Base-by-base conservation (phyloP, 2,329 filamentous ascomycete genomes). In the Macrophomina pseudophaseolina region DNA sequence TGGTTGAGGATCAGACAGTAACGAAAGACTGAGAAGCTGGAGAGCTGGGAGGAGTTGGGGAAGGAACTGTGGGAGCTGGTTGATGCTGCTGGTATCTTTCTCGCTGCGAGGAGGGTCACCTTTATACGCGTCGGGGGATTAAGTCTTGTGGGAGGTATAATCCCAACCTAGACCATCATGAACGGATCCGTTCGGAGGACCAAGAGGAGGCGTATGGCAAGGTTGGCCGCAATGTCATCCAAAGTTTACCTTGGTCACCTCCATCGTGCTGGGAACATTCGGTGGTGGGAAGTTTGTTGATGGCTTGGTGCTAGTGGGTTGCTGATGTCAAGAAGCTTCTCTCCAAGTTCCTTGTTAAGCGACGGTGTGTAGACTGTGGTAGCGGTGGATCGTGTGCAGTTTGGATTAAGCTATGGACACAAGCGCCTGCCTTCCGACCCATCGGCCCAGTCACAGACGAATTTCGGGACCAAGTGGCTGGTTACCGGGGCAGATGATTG, bases 101-200 rank as follows among this genome's bases (percentile, higher is more conserved):
- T 46, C 33, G 14, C 35, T 5, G 54, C 4, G 3, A 28, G 32
- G 14, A 33, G 23, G 23, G 7, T 5, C 28, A 11, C 35, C 56
- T 60, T 48, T 60, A 35, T 60, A 48, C 1, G 33, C 14, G 3
- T 48, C 56, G 14, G 16, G 56, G 35, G 16, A 60, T 48, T 32
- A 16, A 16, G 18, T 35, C 42, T 33, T 12, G 35, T 12, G 14
- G 23, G 40, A 46, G 40, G 7, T 32, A 53, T 46, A 18, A 46
- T 23, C 23, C 23, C 6, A 18, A 8, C 12, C 28, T 18, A 16
- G n/a, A 9, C 18, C 18, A 9, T 33, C 40, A 30, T 35, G 54
- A 30, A 59, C 38, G 56, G 56, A 60, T 48, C 28, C 12, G 28
- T 35, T 16, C 40, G 56, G 56, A 60, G 56, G 16, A 18, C 56